Evolutionary conservation across 495 filamentous ascomycete species (phyloP).

Genomic region (Talaromyces borbonicus): DNA sequence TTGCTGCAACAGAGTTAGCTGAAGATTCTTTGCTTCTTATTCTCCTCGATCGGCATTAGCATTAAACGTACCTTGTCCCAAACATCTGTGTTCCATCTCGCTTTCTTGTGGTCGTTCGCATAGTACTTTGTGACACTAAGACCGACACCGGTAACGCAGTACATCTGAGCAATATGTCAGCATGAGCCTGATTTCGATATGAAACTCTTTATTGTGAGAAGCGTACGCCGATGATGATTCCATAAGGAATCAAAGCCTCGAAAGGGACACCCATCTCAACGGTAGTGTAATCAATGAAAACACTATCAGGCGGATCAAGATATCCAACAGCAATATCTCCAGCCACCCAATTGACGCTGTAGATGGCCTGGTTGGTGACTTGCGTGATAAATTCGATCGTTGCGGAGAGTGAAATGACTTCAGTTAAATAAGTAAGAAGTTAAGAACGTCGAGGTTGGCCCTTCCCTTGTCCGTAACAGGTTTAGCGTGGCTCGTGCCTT

Average conservation of each 20-base stretch:
- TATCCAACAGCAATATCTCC: no score
- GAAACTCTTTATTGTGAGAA: no score
- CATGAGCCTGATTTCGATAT: no score
- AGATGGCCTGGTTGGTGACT: no score
- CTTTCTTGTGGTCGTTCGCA: conserved; percentile 81
- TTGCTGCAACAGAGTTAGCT: conserved; percentile 52
- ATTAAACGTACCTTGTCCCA: conserved; percentile 84
- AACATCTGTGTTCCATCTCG: conserved; percentile 72
- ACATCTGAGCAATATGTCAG: conserved; percentile 56
- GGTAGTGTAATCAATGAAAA: no score
- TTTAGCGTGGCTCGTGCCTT: conserved; percentile 21
- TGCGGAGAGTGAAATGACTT: conserved; percentile 15
- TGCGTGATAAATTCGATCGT: no score
- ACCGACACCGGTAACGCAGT: conserved; percentile 69
- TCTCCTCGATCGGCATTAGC: no score
- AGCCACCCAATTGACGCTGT: no score
- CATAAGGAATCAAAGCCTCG: conserved; percentile 90
- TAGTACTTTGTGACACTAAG: conserved; percentile 63
- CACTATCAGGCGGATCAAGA: conserved; percentile 14
- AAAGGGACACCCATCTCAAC: conserved; percentile 93
- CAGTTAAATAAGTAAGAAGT: not conserved
- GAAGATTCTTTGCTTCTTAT: not conserved
- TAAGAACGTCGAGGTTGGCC: conserved; percentile 1
- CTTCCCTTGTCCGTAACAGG: conserved; percentile 20
- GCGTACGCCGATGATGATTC: conserved; percentile 76